Evolutionary conservation across 1,139 yeast genomes (phyloP).

Genomic region (Yamadazyma atmosphaerica): DNA sequence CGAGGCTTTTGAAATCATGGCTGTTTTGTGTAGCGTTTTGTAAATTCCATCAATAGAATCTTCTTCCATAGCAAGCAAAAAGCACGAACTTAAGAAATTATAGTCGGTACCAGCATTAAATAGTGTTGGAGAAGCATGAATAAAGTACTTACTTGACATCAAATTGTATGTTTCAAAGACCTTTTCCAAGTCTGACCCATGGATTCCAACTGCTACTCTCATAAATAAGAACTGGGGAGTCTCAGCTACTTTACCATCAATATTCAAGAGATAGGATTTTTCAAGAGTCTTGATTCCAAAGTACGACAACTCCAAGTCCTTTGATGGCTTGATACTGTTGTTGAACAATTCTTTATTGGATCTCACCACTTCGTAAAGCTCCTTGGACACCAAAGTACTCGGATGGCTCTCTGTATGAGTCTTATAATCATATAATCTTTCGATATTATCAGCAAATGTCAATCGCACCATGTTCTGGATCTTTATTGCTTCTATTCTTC

Average conservation of each 20-base stretch:
- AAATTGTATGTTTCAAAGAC: slow-evolving; percentile 50
- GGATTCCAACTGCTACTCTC: slow-evolving; percentile 56
- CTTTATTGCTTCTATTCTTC: slow-evolving; percentile 39
- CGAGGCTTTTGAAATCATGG: slow-evolving; percentile 57
- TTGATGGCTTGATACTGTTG: slow-evolving; percentile 29
- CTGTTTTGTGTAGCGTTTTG: slow-evolving; percentile 53
- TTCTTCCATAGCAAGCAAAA: slow-evolving; percentile 55
- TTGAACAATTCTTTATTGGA: slow-evolving; percentile 35
- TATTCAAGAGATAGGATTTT: slow-evolving; percentile 44
- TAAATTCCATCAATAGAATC: slow-evolving; percentile 62
- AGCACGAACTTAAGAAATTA: slow-evolving; percentile 54
- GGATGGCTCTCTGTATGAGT: slow-evolving; percentile 14
- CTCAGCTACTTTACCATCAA: slow-evolving; percentile 39
- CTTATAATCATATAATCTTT: slow-evolving; percentile 18
- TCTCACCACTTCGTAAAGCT: slow-evolving; percentile 30
- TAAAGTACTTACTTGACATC: slow-evolving; percentile 52
- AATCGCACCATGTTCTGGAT: slow-evolving; percentile 28
- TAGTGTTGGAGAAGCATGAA: slow-evolving; percentile 58
- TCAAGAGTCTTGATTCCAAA: slow-evolving; percentile 57
- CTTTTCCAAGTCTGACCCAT: slow-evolving; percentile 36
- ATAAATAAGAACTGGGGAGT: slow-evolving; percentile 53
- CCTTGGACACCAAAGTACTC: slow-evolving; percentile 14
- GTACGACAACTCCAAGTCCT: slow-evolving; percentile 47
- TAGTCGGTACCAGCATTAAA: slow-evolving; percentile 54
- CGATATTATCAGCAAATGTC: slow-evolving; percentile 37